These are phyloP conservation scores for Rachicladosporium sp. DNA, from an alignment of 2,329 filamentous ascomycete genomes.

Conservation along the genomic window DNA sequence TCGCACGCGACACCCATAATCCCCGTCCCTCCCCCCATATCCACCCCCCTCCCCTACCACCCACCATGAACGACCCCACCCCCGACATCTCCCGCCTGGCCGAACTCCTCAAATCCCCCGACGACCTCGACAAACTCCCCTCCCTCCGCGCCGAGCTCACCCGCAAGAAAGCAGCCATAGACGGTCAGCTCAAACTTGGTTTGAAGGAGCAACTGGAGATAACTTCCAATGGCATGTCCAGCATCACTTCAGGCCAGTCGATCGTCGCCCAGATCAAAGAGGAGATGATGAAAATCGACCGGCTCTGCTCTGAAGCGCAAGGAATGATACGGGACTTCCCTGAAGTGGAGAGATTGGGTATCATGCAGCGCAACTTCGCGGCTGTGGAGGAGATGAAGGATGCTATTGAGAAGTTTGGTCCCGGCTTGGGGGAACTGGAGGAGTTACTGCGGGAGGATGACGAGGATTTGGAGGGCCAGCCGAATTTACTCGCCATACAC, in stretches of 20 bases:
- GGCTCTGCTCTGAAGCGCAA: conserved; percentile 91
- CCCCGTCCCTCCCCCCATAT: no score
- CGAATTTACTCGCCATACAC: conserved; percentile 78
- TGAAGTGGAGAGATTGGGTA: conserved; percentile 79
- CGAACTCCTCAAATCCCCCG: conserved; percentile 85
- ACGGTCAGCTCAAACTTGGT: conserved; percentile 77
- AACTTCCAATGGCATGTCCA: conserved; percentile 84
- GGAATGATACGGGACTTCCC: conserved; percentile 96
- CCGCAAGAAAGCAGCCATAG: conserved; percentile 84
- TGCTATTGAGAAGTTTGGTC: conserved; percentile 78
- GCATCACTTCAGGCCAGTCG: conserved; percentile 79
- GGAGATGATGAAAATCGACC: conserved; percentile 97
- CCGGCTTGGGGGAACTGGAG: conserved; percentile 64
- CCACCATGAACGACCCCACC: conserved; percentile 18
- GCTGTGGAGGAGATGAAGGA: conserved; percentile 87
- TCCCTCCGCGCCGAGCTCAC: conserved; percentile 83
- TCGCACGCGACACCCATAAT: no score
- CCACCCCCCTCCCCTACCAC: not conserved
- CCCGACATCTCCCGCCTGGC: conserved; percentile 53
- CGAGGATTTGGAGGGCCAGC: conserved; percentile 75
- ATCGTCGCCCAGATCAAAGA: conserved; percentile 89
- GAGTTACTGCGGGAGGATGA: conserved; percentile 72
- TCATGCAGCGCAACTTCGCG: conserved; percentile 92
- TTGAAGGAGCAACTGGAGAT: conserved; percentile 87
- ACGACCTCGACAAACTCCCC: conserved; percentile 93